These are phyloP conservation scores for Ustilago esculenta DNA, from an alignment of 1,284 basidiomycete species.

Conservation along the genomic window DNA sequence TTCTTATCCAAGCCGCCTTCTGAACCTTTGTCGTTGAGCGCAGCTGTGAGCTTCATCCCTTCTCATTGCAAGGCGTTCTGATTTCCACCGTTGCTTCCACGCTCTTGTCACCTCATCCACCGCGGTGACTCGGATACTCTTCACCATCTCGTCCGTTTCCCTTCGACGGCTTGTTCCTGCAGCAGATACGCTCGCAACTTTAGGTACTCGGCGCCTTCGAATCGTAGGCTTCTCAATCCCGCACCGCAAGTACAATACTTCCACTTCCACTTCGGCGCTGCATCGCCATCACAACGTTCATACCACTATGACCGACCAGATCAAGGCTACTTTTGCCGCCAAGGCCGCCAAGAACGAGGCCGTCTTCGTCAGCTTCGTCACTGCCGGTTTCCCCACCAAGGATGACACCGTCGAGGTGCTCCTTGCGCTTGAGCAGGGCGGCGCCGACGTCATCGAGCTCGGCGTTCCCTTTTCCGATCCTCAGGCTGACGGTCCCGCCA, in stretches of 20 bases:
- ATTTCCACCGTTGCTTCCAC: no score
- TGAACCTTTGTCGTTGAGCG: no score
- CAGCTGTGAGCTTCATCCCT: no score
- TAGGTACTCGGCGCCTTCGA: not conserved
- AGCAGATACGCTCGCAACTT: constrained; percentile 2
- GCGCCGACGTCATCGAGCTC: constrained; percentile 93
- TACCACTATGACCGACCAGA: constrained; percentile 56
- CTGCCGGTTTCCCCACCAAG: constrained; percentile 64
- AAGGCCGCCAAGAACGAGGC: constrained; percentile 63
- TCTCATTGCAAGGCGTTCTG: no score
- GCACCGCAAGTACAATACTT: constrained; percentile 1
- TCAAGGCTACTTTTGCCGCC: constrained; percentile 55
- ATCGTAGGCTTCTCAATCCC: not conserved
- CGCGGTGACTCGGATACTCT: constrained; percentile 29
- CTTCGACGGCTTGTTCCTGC: not conserved
- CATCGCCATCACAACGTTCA: not conserved
- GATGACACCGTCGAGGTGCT: constrained; percentile 83
- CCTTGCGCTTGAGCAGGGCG: constrained; percentile 90
- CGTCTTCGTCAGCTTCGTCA: constrained; percentile 64
- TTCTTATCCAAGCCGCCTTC: no score
- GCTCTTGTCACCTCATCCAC: not conserved
- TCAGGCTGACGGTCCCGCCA: constrained; percentile 85
- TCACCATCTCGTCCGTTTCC: constrained; percentile 14
- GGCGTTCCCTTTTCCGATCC: constrained; percentile 96
- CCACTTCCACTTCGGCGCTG: not conserved